Evolutionary conservation across 495 filamentous ascomycete species (phyloP).

Genomic region (Lasiosphaeria miniovina): DNA sequence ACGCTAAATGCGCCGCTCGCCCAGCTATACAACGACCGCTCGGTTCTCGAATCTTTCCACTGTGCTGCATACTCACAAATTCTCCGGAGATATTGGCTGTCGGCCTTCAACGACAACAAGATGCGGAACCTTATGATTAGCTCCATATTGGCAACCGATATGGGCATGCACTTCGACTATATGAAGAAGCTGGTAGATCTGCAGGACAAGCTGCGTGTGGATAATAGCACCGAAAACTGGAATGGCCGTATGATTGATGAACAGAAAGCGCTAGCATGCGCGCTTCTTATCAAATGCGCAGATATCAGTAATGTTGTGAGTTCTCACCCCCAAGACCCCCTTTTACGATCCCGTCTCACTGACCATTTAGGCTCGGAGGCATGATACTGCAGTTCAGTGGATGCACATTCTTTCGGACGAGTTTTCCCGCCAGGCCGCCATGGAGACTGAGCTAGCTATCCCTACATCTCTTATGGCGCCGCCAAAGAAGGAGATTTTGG

Average conservation of each 20-base stretch:
- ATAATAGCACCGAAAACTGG: constrained; percentile 64
- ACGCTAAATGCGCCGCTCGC: constrained; percentile 90
- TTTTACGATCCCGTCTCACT: constrained; percentile 27
- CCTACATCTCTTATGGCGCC: constrained; percentile 80
- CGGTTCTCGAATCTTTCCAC: constrained; percentile 95
- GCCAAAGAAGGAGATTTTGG: constrained; percentile 77
- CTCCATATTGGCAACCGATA: constrained; percentile 93
- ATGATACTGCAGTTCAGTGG: constrained; percentile 80
- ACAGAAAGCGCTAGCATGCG: constrained; percentile 75
- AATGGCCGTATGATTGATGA: constrained; percentile 65
- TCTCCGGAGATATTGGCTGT: constrained; percentile 86
- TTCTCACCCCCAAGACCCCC: constrained; percentile 10
- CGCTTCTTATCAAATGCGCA: constrained; percentile 92
- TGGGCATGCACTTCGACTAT: constrained; percentile 94
- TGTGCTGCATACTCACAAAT: constrained; percentile 97
- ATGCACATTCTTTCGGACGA: constrained; percentile 89
- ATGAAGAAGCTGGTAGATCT: constrained; percentile 79
- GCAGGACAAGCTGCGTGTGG: constrained; percentile 69
- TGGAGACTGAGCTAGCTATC: constrained; percentile 86
- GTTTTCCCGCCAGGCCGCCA: constrained; percentile 85
- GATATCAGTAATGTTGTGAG: constrained; percentile 97
- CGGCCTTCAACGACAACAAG: constrained; percentile 66
- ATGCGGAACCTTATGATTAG: constrained; percentile 91
- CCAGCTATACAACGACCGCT: constrained; percentile 97
- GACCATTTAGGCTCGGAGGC: constrained; percentile 65